Percentiles rank a stretch among this genome's conserved stretches.
Evolutionary conservation across 2,329 filamentous ascomycete genomes (phyloP).

Genomic region (Orbilia quercus): DNA sequence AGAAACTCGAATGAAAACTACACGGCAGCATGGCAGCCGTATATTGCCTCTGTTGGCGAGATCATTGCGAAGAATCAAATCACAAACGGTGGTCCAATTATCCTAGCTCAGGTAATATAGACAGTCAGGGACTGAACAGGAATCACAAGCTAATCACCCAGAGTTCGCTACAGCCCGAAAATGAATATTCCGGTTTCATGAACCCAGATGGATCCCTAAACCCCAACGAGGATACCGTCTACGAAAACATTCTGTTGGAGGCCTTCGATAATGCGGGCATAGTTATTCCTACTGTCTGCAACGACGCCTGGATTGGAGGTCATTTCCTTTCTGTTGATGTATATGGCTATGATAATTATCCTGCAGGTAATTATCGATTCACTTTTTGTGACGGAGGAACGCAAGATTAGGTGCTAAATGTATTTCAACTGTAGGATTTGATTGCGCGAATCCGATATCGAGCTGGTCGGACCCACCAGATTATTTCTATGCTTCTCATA

Average conservation of each 20-base stretch:
- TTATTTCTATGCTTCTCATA: conserved; percentile 68
- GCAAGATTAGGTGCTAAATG: no score
- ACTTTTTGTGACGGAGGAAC: no score
- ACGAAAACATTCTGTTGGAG: conserved; percentile 34
- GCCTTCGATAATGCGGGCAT: conserved; percentile 73
- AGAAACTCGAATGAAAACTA: conserved; percentile 58
- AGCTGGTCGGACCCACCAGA: conserved; percentile 68
- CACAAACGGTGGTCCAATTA: conserved; percentile 82
- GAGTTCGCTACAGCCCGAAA: conserved; percentile 69
- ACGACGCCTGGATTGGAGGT: conserved; percentile 71
- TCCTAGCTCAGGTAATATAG: conserved; percentile 72
- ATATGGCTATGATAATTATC: conserved; percentile 75
- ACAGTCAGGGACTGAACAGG: background rate
- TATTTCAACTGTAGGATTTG: conserved; percentile 65
- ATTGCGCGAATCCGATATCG: conserved; percentile 70
- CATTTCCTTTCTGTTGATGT: conserved; percentile 71
- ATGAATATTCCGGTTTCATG: conserved; percentile 73
- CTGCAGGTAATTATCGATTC: conserved; percentile 61
- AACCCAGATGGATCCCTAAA: conserved; percentile 64
- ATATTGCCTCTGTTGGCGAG: conserved; percentile 71
- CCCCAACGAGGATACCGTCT: conserved; percentile 66
- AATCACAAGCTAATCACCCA: background rate
- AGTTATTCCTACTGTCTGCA: conserved; percentile 78
- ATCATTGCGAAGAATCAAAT: conserved; percentile 81
- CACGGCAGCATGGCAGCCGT: conserved; percentile 63